Conservation (phyloP, 352 stramenopile genomes). For the Phytophthora sp. region DNA sequence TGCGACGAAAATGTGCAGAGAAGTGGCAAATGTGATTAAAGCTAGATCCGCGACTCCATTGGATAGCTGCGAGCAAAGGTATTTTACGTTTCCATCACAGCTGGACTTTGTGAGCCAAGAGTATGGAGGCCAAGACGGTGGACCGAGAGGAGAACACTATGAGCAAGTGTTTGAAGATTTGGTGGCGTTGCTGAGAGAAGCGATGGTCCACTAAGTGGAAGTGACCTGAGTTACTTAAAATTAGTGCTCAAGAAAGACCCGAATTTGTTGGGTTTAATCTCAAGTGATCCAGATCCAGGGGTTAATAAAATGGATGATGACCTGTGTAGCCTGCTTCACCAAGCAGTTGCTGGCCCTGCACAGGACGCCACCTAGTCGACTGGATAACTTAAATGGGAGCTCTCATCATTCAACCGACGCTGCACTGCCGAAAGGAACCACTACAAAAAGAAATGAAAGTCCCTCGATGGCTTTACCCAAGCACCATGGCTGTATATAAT, state of each 20-base stretch:
- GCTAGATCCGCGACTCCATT: slow-evolving; percentile 18
- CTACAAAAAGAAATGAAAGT: slow-evolving; percentile 6
- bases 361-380: slow-evolving; percentile 39
- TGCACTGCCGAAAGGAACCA: slow-evolving; percentile 15
- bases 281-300: not conserved
- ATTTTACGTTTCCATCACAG: slow-evolving; percentile 24
- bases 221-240: slow-evolving; percentile 6
- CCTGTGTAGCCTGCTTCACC: slow-evolving; percentile 35
- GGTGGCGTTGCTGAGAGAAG: slow-evolving; percentile 18
- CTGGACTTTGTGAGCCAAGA: slow-evolving; percentile 31
- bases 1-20: slow-evolving; percentile 10
- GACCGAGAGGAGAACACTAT: not conserved
- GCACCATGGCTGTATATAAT: slow-evolving; percentile 31
- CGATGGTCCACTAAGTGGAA: slow-evolving; percentile 10
- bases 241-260: slow-evolving; percentile 24
- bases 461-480: slow-evolving; percentile 1
- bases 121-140: slow-evolving; percentile 7
- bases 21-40: slow-evolving; percentile 21
- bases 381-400: slow-evolving; percentile 49
- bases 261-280: slow-evolving; percentile 14
- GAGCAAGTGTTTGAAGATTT: slow-evolving; percentile 21
- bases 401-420: slow-evolving; percentile 21
- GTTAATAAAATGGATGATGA: slow-evolving; percentile 6
- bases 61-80: slow-evolving; percentile 5
- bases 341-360: slow-evolving; percentile 35